Base-by-base conservation (phyloP, 768 basidiomycete species). In the Suillus subluteus region DNA sequence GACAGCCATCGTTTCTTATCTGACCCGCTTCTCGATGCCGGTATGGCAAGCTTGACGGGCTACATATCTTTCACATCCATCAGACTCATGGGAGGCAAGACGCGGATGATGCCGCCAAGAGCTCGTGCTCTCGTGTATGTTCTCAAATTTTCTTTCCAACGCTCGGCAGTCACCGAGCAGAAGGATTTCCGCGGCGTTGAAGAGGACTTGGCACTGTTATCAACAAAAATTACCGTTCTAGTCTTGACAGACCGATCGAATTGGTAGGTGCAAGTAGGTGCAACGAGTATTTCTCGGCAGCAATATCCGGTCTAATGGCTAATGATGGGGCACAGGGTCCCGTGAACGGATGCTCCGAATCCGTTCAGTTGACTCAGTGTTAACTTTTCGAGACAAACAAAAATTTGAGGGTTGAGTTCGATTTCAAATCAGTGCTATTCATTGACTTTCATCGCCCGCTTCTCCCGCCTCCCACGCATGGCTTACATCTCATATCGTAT, bases 1-100 rank as follows among this genome's bases (percentile, higher is more conserved):
- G 15, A 59, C 56, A 12, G 35, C 37, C 37, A 58, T 37, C 6
- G n/a, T 58, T 21, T 58, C 56, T 58, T 58, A 58, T 58, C 56
- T 6, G 55, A 52, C 37, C 37, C 37, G 35, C 35, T 35, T 35
- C 35, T 35, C 35, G 6, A 35, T 11, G 32, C 54, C 54, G 32
- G 21, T 21, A 56, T 18, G 35, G 6, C 35, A 50, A 50, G 5
- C 48, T 23, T 23, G n/a, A 50, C 48, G 23, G n/a, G 48, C n/a
- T 50, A 23, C 48, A 23, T 23, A 50, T 23, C 48, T 23, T 23
- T 44, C 18, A 21, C 44, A 35, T 35, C 35, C 5, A 35, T 35
- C 35, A 5, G 32, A 32, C 35, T 35, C 35, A 35, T 35, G 35
- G 35, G 35, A 6, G 35, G 35, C 35, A 35, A 35, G 52, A 52